Evolutionary conservation across 2,329 filamentous ascomycete genomes (phyloP), one percentile per base, ranked within the genome.

Genomic region (Coniochaeta sp.): DNA sequence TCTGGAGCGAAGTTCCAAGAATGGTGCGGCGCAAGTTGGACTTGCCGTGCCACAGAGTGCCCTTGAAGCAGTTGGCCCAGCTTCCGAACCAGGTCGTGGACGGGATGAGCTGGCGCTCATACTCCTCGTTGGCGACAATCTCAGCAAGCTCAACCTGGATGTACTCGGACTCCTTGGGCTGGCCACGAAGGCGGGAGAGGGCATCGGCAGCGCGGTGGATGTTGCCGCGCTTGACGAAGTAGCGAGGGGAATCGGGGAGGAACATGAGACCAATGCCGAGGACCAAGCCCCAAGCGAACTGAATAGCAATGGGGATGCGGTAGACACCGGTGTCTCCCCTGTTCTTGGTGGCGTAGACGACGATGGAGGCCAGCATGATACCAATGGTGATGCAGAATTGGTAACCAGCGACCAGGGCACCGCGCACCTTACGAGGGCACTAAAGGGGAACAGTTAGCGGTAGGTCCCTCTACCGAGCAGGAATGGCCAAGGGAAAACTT

Each of bases 61-160:
- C 84, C 63, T 70, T 83, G 75, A 90, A 85, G 81, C 85, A 87
- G 70, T 81, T 83, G 66, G 77, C 74, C 91, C 91, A 96, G 70
- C 81, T 83, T 67, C 78, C 77, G 71, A 87, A 78, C 81, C 87
- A 91, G 67, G 83, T 82, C 66, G 79, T 79, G 65, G 81, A 74
- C 64, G 89, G 88, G 62, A 89, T 87, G 62, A 88, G 77, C 57
- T 83, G 77, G 67, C 87, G 80, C 80, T 96, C 92, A 72, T 93
- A 92, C 76, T 90, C 89, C 75, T 93, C 85, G 81, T 96, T 96
- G 79, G 91, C 91, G 62, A 95, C 82, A 65, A 96, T 91, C 78
- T 96, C 91, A 50, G 89, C 84, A 54, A 96, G 81, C 76, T 96
- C 91, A 63, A 84, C 77, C 76, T 89, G 85, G 75, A 96, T 87